Percentiles rank a stretch among this genome's conserved stretches.
phyloP scores from a whole-genome alignment of 1,284 basidiomycete genomes.

The Rhodotorula sp. region DNA sequence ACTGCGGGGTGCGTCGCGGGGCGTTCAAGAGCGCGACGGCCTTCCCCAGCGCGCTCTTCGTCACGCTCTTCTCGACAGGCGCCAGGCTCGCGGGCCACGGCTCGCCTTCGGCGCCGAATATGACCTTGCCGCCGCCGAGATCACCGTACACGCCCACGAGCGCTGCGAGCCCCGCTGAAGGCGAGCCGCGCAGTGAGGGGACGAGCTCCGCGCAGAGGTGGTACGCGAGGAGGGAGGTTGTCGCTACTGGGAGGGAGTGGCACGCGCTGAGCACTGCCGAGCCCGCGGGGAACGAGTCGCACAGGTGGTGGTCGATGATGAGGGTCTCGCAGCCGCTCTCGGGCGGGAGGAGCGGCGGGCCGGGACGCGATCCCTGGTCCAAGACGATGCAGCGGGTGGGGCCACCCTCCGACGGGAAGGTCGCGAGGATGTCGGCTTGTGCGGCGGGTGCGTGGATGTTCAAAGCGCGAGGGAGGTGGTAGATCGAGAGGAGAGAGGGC shows the following conservation, averaged over 20 bases:
- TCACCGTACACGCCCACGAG: constrained; percentile 45
- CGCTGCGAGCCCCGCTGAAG: constrained; percentile 22
- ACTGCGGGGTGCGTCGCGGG: constrained; percentile 42
- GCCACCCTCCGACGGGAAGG: constrained; percentile 13
- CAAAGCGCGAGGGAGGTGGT: constrained; percentile 37
- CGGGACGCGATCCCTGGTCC: constrained; percentile 44
- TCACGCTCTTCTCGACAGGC: constrained; percentile 32
- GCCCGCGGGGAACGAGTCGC: constrained; percentile 33
- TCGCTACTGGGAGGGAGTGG: constrained; percentile 42
- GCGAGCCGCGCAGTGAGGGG: constrained; percentile 1
- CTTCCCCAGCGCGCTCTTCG: constrained; percentile 39
- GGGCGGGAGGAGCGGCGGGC: constrained; percentile 34
- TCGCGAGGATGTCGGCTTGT: constrained; percentile 21
- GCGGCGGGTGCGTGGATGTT: constrained; percentile 36
- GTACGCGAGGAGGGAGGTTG: constrained; percentile 43
- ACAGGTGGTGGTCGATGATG: constrained; percentile 45
- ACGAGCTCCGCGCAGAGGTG: constrained; percentile 33
- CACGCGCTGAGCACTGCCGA: constrained; percentile 38
- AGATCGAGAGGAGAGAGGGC: constrained; percentile 26
- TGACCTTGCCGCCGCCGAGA: constrained; percentile 37
- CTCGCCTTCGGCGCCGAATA: constrained; percentile 23
- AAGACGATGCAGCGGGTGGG: constrained; percentile 38
- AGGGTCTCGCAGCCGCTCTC: constrained; percentile 30
- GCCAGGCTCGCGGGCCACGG: constrained; percentile 40
- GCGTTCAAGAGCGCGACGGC: constrained; percentile 43